Percentiles rank a stretch among this genome's conserved stretches.
Conservation (phyloP, 1,284 basidiomycete species). For the Naganishia sp. region DNA sequence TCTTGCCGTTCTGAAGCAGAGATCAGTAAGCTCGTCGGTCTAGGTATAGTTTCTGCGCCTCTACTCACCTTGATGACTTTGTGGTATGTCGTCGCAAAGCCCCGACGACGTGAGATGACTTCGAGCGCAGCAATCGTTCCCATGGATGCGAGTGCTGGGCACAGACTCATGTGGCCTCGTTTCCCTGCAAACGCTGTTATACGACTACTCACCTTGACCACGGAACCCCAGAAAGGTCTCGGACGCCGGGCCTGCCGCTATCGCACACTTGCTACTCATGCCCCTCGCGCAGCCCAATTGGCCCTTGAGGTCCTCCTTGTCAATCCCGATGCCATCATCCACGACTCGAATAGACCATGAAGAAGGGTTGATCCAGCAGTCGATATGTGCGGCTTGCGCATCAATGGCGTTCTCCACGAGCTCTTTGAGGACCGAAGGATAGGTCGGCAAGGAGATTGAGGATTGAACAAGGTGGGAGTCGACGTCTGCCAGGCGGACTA, state of each 20-base stretch:
- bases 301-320: constrained; percentile 60
- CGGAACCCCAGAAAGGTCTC: constrained; percentile 73
- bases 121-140: constrained; percentile 64
- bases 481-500: constrained; percentile 40
- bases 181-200: neutral
- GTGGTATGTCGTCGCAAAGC: constrained; percentile 65
- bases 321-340: constrained; percentile 78
- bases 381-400: constrained; percentile 49
- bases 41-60: neutral
- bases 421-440: constrained; percentile 75
- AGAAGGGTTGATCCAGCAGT: constrained; percentile 53
- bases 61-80: constrained; percentile 69
- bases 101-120: constrained; percentile 68
- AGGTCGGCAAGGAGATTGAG: constrained; percentile 74
- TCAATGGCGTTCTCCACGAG: constrained; percentile 77
- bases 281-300: constrained; percentile 66
- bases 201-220: constrained; percentile 69
- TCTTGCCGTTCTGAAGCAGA: constrained; percentile 8
- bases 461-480: constrained; percentile 63
- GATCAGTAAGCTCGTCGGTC: neutral
- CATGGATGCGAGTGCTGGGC: constrained; percentile 74
- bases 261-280: constrained; percentile 51
- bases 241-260: neutral
- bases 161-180: constrained; percentile 1
- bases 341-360: constrained; percentile 77